Conservation (phyloP, 2,329 filamentous ascomycete genomes). For the Epichloe sibirici region DNA sequence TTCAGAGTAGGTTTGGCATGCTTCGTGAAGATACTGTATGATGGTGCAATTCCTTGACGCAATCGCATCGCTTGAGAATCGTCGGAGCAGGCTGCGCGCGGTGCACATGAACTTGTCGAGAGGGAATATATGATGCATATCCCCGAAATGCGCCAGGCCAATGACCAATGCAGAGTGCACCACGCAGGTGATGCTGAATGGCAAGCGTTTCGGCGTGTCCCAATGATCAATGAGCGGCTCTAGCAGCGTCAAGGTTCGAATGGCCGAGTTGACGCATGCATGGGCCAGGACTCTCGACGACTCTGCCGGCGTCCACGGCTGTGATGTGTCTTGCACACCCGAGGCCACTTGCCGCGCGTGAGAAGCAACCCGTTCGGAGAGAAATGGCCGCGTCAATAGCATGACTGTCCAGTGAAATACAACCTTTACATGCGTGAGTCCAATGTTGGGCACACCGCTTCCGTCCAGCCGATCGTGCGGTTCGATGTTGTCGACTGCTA, state of each 20-base stretch:
- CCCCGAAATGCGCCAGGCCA: conserved; percentile 28
- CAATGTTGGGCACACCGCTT: neutral
- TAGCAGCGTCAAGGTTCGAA: conserved; percentile 23
- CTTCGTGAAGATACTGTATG: conserved; percentile 12
- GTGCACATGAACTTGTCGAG: conserved; percentile 11
- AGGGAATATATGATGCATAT: conserved; percentile 22
- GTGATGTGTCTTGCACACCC: neutral
- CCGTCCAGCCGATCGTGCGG: neutral
- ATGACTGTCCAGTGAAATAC: conserved; percentile 24
- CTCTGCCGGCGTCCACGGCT: conserved; percentile 1
- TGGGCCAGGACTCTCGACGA: conserved; percentile 11
- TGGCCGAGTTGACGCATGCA: conserved; percentile 19
- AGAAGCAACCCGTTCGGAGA: conserved; percentile 15
- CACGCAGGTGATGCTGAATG: conserved; percentile 29
- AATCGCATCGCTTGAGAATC: conserved; percentile 13
- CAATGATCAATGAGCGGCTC: conserved; percentile 19
- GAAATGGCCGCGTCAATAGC: conserved; percentile 19
- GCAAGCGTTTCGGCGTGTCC: conserved; percentile 24
- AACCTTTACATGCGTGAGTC: conserved; percentile 15
- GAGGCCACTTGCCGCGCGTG: conserved; percentile 6
- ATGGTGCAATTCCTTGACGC: conserved; percentile 13
- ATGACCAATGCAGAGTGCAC: conserved; percentile 30
- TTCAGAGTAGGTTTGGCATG: conserved; percentile 13
- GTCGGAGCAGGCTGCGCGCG: conserved; percentile 11
- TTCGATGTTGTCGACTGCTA: conserved; percentile 9